Percentiles rank a stretch among this genome's conserved stretches.
Conservation (phyloP, 2,329 filamentous ascomycete genomes). For the Sclerotiophoma versabilis region DNA sequence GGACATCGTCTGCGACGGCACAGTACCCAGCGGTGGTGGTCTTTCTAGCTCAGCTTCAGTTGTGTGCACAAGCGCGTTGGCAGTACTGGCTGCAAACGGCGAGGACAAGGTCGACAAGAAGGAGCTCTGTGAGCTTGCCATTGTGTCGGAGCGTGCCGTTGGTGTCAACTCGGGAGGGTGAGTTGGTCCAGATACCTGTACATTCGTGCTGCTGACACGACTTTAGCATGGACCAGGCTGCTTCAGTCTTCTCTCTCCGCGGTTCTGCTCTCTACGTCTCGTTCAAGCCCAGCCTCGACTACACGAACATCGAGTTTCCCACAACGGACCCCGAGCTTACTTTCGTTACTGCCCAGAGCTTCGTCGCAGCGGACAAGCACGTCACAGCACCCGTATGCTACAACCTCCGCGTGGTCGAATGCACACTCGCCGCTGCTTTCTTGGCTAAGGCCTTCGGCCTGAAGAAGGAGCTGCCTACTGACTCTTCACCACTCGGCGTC, state of each 20-base stretch:
- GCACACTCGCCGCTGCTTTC: constrained; percentile 80
- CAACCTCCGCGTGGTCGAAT: constrained; percentile 96
- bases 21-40: constrained; percentile 88
- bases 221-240: constrained; percentile 91
- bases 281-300: constrained; percentile 81
- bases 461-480: constrained; percentile 69
- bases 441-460: constrained; percentile 66
- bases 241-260: constrained; percentile 88
- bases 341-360: constrained; percentile 94
- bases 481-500: constrained; percentile 82
- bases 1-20: constrained; percentile 89
- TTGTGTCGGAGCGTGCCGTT: constrained; percentile 91
- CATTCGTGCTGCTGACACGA: constrained; percentile 29
- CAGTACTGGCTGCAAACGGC: constrained; percentile 86
- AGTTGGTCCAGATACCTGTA: constrained; percentile 36
- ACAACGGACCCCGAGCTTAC: constrained; percentile 80
- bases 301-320: constrained; percentile 81
- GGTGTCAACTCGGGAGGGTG: constrained; percentile 96
- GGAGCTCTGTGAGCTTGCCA: constrained; percentile 88
- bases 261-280: constrained; percentile 89
- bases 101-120: constrained; percentile 83
- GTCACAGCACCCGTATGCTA: constrained; percentile 93
- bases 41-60: constrained; percentile 94
- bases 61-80: constrained; percentile 86
- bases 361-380: constrained; percentile 93